Evolutionary conservation across 139 green algal species (phyloP), one percentile per base, ranked within the genome.

Genomic region (Pleodorina starrii): DNA sequence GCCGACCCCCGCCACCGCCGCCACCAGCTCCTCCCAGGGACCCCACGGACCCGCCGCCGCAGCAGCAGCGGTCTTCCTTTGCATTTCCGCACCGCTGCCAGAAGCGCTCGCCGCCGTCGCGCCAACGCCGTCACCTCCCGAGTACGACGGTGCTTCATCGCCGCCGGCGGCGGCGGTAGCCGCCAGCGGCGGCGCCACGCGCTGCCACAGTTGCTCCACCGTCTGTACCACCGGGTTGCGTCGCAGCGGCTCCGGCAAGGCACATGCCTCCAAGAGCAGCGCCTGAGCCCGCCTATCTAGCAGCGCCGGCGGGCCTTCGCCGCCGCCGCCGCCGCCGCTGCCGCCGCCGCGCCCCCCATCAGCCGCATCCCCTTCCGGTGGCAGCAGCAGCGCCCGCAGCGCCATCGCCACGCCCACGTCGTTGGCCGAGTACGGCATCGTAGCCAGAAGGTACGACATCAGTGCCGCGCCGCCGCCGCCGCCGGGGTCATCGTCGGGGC

Each of bases 21-120:
- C 35, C 14, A 77, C 35, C 69, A 77, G 16, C 17, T 25, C 16
- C 36, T 19, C 69, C 69, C 69, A 77, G 48, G 69, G 69, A 7
- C 69, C 69, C 69, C 69, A 77, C 69, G 36, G 69, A n/a, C 16
- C 69, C 36, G 69, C 69, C 69, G 35, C 69, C 69, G 32, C 69
- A 3, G 6, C 69, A 3, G 6, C 69, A 4, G 32, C 32, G 6
- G 69, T 48, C 32, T 16, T 66, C 54, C 54, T 66, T 66, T 66
- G 54, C 54, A 66, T n/a, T n/a, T n/a, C n/a, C n/a, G 54, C 54
- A 66, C 9, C 2, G 29, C 9, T 12, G 25, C 54, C 54, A 27
- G 54, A 9, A 25, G n/a, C n/a, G n/a, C 54, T 66, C 3, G 54
- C 54, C n/a, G n/a, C n/a, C n/a, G n/a, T n/a, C n/a, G n/a, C n/a